Evolutionary conservation across 2,329 filamentous ascomycete species (phyloP), one percentile per base, ranked within the genome.

Genomic region (Colletotrichum camelliae): DNA sequence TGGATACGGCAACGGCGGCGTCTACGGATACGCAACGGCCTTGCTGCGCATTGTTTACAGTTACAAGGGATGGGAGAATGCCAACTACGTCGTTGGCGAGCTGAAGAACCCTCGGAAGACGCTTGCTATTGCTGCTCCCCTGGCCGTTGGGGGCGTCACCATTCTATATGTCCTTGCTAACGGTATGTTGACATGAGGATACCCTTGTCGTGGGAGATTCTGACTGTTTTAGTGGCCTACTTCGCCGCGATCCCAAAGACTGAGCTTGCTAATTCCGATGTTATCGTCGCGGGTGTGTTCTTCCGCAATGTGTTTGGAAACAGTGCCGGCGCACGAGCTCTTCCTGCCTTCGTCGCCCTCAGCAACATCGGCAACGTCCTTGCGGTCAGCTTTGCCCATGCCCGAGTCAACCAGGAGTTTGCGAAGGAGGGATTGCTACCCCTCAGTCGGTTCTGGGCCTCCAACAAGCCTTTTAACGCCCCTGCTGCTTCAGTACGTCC

Each of bases 351-450:
- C 68, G 90, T 93, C 1, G 91, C 91, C 0, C 80, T 93, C 39
- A 92, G 89, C 67, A 91, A 91, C 77, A 79, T 93, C 64, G 92
- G 91, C 8, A 93, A 93, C 67, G 90, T 93, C 1, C 83, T 93
- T 10, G 89, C 90, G 24, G 88, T 92, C 61, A 91, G 88, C 74
- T 93, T 93, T 78, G 87, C 90, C 0, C 90, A 92, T 69, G 84
- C 91, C 0, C 87, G 91, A 1, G 79, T 93, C 12, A 92, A 91
- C 78, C 91, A 93, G 77, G 93, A 94, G 81, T 86, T 95, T 60
- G 93, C 91, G 1, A 94, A 93, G 79, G 93, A 95, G 79, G 93
- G 93, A 0, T 85, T 95, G 7, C 80, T 95, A 16, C 93, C 93
- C 0, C 93, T 89, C 70, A 91, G 91, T 76, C 87, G 87, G 4